Conservation (phyloP, 2,329 filamentous ascomycete genomes). For the Colletotrichum navitas region DNA sequence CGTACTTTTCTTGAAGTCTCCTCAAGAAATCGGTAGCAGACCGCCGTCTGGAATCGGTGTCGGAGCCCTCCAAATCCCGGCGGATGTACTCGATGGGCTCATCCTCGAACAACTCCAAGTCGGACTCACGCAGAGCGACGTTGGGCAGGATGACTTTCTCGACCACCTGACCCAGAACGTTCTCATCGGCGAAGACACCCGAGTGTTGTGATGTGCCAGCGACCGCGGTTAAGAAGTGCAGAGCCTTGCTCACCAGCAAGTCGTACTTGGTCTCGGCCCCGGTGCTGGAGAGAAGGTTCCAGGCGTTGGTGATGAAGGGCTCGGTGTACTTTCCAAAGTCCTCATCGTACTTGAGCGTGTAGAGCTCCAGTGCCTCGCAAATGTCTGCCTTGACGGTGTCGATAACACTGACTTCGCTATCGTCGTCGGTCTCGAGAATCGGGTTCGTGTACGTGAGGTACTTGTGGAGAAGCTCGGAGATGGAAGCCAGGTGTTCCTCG, state of each 20-base stretch:
- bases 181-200: conserved; percentile 84
- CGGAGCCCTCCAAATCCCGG: conserved; percentile 93
- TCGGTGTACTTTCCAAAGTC: conserved; percentile 85
- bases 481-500: conserved; percentile 84
- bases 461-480: conserved; percentile 87
- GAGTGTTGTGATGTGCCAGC: conserved; percentile 84
- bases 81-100: conserved; percentile 99
- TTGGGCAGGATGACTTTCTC: conserved; percentile 98
- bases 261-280: conserved; percentile 94
- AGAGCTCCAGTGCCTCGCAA: conserved; percentile 90
- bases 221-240: conserved; percentile 94
- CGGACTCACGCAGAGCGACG: conserved; percentile 89
- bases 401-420: conserved; percentile 85
- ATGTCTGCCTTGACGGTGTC: conserved; percentile 94
- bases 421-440: conserved; percentile 86
- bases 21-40: conserved; percentile 95
- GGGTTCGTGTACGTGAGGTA: conserved; percentile 92
- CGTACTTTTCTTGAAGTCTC: conserved; percentile 90
- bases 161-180: conserved; percentile 85
- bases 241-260: conserved; percentile 90
- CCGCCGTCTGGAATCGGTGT: conserved; percentile 91
- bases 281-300: conserved; percentile 89
- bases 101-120: conserved; percentile 96
- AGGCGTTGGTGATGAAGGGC: conserved; percentile 90
- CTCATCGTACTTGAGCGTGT: conserved; percentile 95